Evolutionary conservation across 148 eudicot species (phyloP), one percentile per base, ranked within the genome.

Genomic region (Diospyros lotus): DNA sequence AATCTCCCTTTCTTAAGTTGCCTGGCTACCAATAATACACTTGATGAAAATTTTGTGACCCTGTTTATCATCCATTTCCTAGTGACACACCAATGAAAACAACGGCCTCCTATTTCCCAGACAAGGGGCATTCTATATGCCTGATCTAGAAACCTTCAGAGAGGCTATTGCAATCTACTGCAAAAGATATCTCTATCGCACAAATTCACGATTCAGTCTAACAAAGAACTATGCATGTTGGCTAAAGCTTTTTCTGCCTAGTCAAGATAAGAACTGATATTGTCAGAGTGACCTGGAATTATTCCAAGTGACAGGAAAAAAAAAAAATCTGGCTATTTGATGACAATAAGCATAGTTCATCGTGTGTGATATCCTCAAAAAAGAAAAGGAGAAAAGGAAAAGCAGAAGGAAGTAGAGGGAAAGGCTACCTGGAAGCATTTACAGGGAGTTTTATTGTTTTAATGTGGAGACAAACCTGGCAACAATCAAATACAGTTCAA

Each of bases 401-500:
- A 39, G 1, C 45, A 62, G n/a, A 45, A 18, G 75, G 6, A 53
- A 73, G 14, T 3, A 56, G 41, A 56, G 4, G 45, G 50, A 54
- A 66, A 82, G 2, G n/a, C 54, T 83, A 94, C 98, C 98, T 91
- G 80, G 92, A 71, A 79, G 93, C 56, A 73, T 82, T 76, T 62
- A 63, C 73, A 12, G 88, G 86, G 68, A 86, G 80, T 66, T 80
- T 89, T n/a, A 75, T 73, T 71, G 98, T 80, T 77, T 87, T 86
- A 12, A 90, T 79, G 66, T 86, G 81, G 60, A 94, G 92, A 82
- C 95, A 92, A 76, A 94, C 98, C 98, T 94, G 90, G 67, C 64
- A 80, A 68, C 17, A 63, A 73, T 11, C 74, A 42, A 62, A 73
- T 44, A 63, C 53, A 18, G 58, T 28, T 62, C 14, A 0, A 56